Base-by-base conservation (phyloP, 2,329 filamentous ascomycete species). In the Teratosphaeriaceae sp. region DNA sequence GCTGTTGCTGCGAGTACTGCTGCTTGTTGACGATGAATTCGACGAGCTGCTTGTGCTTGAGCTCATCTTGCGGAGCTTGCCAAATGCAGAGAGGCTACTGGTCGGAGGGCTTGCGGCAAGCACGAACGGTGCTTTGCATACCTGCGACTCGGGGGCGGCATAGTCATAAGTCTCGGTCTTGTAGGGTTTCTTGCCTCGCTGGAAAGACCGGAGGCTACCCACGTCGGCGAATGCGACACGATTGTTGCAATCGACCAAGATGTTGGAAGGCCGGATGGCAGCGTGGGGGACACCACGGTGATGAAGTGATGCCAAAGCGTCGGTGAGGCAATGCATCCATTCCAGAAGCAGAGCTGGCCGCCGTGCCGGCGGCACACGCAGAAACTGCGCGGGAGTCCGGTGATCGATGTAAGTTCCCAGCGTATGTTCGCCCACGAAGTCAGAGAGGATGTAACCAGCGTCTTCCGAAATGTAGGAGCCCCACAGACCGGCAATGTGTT, bases 101-200 rank as follows among this genome's bases (percentile, higher is more conserved):
- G 55, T 38, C 12, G 59, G 59, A 11, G 56, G 47, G 27, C 50
- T 60, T 7, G 56, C 52, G 21, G 54, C 43, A 12, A 60, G 18
- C 52, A 52, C 18, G 67, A 67, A 29, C 65, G 71, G 57, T 67
- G 70, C 69, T 20, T 51, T 52, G 35, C 52, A 56, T 20, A 59
- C 47, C n/a, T 76, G 76, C 43, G 77, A 72, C 55, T 89, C 85
- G 1, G 85, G 84, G 0, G 84, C 80, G 1, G 78, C 77, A 55
- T 88, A 88, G 55, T 85, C 79, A 62, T 87, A 87, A 7, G 70
- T 70, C 57, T 87, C 84, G 48, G 80, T 79, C 51, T 84, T 80
- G 48, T 82, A 79, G 13, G 66, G 62, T 45, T 69, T 74, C 45
- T 74, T 74, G 35, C 70, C 72, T 38, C 65, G 66, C 27, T 78